A percentile compares a stretch with the other conserved stretches of the same genome.
phyloP scores from a whole-genome alignment of 495 filamentous ascomycete genomes.

The Jackrogersella minutella region DNA sequence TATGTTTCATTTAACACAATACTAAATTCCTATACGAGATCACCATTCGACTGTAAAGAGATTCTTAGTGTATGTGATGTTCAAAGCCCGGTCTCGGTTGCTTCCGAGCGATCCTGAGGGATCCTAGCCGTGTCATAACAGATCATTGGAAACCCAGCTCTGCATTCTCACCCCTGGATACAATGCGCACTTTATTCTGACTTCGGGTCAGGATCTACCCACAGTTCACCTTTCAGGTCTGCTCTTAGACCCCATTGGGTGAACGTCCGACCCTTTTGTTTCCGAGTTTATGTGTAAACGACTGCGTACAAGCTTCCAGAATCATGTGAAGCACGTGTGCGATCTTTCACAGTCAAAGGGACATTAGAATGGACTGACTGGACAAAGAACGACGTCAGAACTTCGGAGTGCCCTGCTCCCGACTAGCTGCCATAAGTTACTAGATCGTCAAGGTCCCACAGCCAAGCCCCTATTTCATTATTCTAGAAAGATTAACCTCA shows the following conservation, averaged over 20 bases:
- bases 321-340: background rate
- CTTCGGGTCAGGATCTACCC: background rate
- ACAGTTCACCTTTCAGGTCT: background rate
- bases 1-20: too few relatives aligned
- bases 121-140: background rate
- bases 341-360: background rate
- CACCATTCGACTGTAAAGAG: background rate
- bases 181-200: background rate
- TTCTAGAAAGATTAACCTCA: background rate
- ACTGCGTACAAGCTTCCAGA: background rate
- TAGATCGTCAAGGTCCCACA: background rate
- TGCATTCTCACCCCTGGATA: background rate
- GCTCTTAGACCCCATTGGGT: background rate
- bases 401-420: background rate
- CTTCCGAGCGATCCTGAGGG: slow-evolving; percentile 5
- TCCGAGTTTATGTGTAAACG: background rate
- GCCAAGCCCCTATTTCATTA: background rate
- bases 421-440: background rate
- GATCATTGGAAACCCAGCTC: background rate
- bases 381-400: background rate
- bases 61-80: background rate
- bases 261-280: background rate
- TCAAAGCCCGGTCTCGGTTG: slow-evolving; percentile 5
- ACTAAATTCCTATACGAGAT: background rate
- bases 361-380: background rate